Base-by-base conservation (phyloP, 176 grass and related monocot species). In the Musa troglodytarum region DNA sequence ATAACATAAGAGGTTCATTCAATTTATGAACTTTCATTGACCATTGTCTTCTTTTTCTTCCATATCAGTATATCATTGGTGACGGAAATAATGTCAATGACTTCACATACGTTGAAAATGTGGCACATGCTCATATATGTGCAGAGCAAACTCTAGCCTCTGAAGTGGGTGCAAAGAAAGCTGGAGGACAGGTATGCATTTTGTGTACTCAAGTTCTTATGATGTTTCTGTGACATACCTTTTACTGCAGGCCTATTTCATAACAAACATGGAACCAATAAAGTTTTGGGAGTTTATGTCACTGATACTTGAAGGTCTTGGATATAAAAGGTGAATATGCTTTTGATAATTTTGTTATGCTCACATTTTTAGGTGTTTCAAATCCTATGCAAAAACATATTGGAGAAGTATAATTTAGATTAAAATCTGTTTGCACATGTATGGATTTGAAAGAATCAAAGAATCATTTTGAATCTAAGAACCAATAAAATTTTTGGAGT, bases 241-340 rank as follows among this genome's bases (percentile, higher is more conserved):
- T 74, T 28, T 74, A 34, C 52, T 81, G 66, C 71, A 99, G 95
- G 73, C 90, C 50, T 99, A 91, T 82, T 94, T 99, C 78, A 91
- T 99, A 85, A 99, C 90, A 84, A 94, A 99, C 82, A 84, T 70
- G 84, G 88, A 94, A 52, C 90, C 95, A 65, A 94, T 99, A 68
- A 91, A 99, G 77, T 99, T 99, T 81, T 94, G 95, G 95, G 95
- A 91, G 82, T 99, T 99, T 67, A 90, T 99, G 80, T 99, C 95
- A 71, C 81, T 99, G 74, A 84, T 98, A 82, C 80, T 94, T 78
- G 88, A 91, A 91, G 90, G 95, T 83, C 95, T 98, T 61, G 95
- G 95, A 84, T 94, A 99, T 85, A 84, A 99, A 79, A 99, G 95
- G 95, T 99, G 81, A 64, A 20, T 25, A 10, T 24, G 4, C 15